phyloP scores from a whole-genome alignment of 192 early-diverging fungal genomes.

The Helicostylum pulchrum region DNA sequence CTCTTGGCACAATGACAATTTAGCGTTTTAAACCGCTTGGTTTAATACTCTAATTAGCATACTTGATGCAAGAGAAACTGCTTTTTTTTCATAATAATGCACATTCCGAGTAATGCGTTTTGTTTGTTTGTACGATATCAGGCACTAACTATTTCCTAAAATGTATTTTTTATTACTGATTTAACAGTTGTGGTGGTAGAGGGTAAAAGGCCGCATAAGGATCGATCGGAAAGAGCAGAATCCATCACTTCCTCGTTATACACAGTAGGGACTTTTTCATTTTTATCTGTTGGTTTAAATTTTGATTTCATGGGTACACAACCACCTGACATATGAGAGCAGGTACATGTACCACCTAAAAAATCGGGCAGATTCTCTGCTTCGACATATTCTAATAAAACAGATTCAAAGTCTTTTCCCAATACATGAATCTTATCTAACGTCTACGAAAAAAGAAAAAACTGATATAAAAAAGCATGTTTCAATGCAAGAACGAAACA shows the following conservation, averaged over 20 bases:
- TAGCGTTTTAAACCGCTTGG: no score
- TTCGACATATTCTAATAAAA: conserved; percentile 62
- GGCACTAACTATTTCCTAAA: no score
- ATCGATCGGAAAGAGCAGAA: conserved; percentile 1
- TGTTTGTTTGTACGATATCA: no score
- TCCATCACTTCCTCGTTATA: conserved; percentile 19
- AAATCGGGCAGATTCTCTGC: conserved; percentile 62
- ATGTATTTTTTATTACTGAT: no score
- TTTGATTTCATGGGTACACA: conserved; percentile 28
- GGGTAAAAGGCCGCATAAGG: not conserved
- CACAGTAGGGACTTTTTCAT: conserved; percentile 1
- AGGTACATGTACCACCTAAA: conserved; percentile 66
- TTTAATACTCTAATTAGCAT: no score
- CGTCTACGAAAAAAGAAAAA: conserved; percentile 23
- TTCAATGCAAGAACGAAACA: not conserved
- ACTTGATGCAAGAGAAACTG: no score
- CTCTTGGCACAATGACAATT: no score
- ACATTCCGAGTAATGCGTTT: no score
- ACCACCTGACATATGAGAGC: conserved; percentile 69
- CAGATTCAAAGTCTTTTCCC: conserved; percentile 52
- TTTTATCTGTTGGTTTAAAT: not conserved
- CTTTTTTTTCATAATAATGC: no score
- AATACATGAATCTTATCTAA: conserved; percentile 63
- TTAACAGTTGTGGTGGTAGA: no score
- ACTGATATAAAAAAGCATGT: not conserved